Percentiles rank a stretch among this genome's conserved stretches.
These are phyloP conservation scores for Selaginella tamariscina DNA, from an alignment of 75 land plant species.

Conservation along the genomic window DNA sequence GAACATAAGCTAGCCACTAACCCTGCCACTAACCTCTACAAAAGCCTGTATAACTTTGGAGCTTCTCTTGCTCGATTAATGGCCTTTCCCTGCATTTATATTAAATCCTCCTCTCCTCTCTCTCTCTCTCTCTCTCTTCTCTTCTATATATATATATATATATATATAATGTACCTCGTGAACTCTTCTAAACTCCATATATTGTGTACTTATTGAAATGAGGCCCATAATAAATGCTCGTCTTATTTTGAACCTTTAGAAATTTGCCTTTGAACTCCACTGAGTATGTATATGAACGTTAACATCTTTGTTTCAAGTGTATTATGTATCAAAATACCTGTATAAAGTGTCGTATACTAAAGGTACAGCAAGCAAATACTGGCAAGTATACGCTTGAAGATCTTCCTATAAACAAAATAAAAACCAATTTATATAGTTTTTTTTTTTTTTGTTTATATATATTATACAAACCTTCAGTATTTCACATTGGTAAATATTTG, in stretches of 20 bases:
- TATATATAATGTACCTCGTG: background rate
- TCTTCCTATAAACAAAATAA: conserved; percentile 44
- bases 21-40: conserved; percentile 47
- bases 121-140: too few species aligned
- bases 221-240: background rate
- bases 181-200: background rate
- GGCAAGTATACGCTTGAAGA: conserved; percentile 45
- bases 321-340: too few species aligned
- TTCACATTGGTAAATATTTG: conserved; percentile 75
- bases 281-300: too few species aligned
- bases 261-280: background rate
- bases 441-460: too few species aligned
- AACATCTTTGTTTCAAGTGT: too few species aligned
- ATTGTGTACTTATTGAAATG: background rate
- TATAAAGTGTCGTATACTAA: conserved; percentile 77
- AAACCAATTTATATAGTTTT: conserved; percentile 5
- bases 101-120: too few species aligned
- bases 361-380: conserved; percentile 77
- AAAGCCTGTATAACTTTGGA: background rate
- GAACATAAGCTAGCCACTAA: conserved; percentile 41
- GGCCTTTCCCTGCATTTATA: conserved; percentile 20
- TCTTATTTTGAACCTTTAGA: background rate
- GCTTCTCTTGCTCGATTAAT: conserved; percentile 5
- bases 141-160: background rate
- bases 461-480: conserved; percentile 73